Base-by-base conservation (phyloP, 1,284 basidiomycete genomes). In the Takashimella koratensis region DNA sequence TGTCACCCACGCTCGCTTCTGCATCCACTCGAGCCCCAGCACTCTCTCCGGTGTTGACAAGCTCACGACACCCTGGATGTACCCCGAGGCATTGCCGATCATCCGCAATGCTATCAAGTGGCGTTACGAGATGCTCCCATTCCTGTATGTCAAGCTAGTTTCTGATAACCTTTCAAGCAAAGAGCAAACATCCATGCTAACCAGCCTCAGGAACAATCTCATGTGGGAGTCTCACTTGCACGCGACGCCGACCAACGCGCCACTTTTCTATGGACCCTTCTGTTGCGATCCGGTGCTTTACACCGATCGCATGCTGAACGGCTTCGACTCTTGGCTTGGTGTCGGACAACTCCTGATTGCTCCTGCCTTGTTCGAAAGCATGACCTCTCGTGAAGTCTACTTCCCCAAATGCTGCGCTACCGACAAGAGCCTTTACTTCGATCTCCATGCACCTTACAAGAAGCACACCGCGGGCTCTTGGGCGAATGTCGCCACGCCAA, bases 51-150 rank as follows among this genome's bases (percentile, higher is more conserved):
- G 76, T 3, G 63, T 64, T 30, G 68, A 64, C 36, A 60, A 64
- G 36, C 73, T 73, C 43, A 77, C 75, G 56, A 53, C 66, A 5
- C 75, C 76, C 6, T 77, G 76, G 76, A 76, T 77, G 75, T 68
- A 70, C 49, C 70, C 70, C 41, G 64, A 67, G 39, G 63, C 68
- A 21, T 59, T 65, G 25, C 63, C 67, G 10, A 51, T 61, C 40
- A 62, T 73, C 50, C 60, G 67, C 5, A 39, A 47, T 25, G 55
- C 58, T 20, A 73, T 71, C 62, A 61, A 68, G 54, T 54, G 70
- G 10, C 47, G 70, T 24, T 73, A 73, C 57, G 66, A 67, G 52
- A 52, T 72, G 3, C 13, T 72, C 24, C 70, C 70, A 1, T 22
- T 22, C 45, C 67, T 64, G 45, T 57, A 21, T 50, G 54, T 48